Evolutionary conservation across 306 rosid species (phyloP).

Genomic region (Chamaecrista fasciculata): DNA sequence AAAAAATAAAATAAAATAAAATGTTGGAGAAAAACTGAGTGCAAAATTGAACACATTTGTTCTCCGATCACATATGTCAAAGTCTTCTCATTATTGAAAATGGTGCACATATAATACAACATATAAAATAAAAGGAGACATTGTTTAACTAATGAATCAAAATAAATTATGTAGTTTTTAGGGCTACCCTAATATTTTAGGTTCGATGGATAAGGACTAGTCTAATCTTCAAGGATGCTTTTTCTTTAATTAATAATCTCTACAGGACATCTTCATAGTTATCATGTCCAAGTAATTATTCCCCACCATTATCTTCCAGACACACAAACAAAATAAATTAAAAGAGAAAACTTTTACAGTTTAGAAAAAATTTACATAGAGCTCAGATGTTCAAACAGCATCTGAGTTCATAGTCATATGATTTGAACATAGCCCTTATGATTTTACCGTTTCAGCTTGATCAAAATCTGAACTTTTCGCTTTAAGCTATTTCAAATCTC

Average conservation of each 20-base stretch:
- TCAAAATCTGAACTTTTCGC: slow-evolving; percentile 14
- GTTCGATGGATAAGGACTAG: background rate
- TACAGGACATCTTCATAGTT: background rate
- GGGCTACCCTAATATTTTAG: too few relatives aligned
- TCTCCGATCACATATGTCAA: background rate
- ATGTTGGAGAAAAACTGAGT: background rate
- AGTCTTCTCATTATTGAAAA: background rate
- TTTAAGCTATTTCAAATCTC: slow-evolving; percentile 9
- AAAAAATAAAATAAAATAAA: background rate
- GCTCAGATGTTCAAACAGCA: too few relatives aligned
- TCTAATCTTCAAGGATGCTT: background rate
- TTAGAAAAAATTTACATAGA: too few relatives aligned
- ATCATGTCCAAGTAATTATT: background rate
- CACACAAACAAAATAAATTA: background rate
- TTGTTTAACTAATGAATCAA: background rate
- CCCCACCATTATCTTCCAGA: background rate
- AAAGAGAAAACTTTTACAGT: background rate
- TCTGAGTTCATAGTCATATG: too few relatives aligned
- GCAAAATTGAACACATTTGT: background rate
- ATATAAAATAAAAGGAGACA: background rate
- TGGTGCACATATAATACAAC: background rate
- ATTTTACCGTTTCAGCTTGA: too few relatives aligned
- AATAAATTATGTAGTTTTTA: background rate
- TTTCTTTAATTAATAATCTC: background rate
- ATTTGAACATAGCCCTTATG: too few relatives aligned